Evolutionary conservation across 176 grass and related monocot genomes (phyloP).

Genomic region (Elymus sibiricus): DNA sequence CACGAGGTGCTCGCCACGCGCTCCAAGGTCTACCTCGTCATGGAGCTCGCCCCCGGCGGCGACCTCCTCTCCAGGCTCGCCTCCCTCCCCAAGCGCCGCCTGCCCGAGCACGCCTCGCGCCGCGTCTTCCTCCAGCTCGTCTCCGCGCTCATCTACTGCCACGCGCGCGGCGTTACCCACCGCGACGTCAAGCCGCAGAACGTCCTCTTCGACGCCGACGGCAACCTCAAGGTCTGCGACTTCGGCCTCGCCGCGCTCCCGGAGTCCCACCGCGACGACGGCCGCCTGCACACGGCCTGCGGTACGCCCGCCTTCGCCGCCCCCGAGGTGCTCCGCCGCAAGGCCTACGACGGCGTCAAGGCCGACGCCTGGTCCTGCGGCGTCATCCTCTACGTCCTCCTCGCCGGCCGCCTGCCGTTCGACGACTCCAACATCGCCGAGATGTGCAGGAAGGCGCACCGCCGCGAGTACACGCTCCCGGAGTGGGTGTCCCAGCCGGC

Average conservation of each 20-base stretch:
- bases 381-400: conserved; percentile 89
- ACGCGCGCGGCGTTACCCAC: conserved; percentile 80
- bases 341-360: conserved; percentile 75
- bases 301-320: conserved; percentile 82
- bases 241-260: conserved; percentile 91
- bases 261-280: conserved; percentile 63
- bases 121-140: conserved; percentile 81
- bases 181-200: conserved; percentile 97
- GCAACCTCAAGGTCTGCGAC: conserved; percentile 84
- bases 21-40: conserved; percentile 81
- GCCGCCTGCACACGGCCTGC: conserved; percentile 68
- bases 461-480: conserved; percentile 64
- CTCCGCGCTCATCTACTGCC: conserved; percentile 82
- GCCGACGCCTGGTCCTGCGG: conserved; percentile 97
- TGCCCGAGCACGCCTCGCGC: conserved; percentile 50
- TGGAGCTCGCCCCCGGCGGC: conserved; percentile 84
- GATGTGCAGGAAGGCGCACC: conserved; percentile 71
- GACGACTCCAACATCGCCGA: conserved; percentile 77
- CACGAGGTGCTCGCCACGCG: conserved; percentile 87
- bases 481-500: conserved; percentile 55
- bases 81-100: conserved; percentile 37
- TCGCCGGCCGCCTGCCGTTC: conserved; percentile 75
- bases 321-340: conserved; percentile 74
- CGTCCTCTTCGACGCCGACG: conserved; percentile 66
- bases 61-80: conserved; percentile 63